Evolutionary conservation across 2,329 filamentous ascomycete species (phyloP), one percentile per base, ranked within the genome.

Genomic region (Ceratocystis cacaofunesta): DNA sequence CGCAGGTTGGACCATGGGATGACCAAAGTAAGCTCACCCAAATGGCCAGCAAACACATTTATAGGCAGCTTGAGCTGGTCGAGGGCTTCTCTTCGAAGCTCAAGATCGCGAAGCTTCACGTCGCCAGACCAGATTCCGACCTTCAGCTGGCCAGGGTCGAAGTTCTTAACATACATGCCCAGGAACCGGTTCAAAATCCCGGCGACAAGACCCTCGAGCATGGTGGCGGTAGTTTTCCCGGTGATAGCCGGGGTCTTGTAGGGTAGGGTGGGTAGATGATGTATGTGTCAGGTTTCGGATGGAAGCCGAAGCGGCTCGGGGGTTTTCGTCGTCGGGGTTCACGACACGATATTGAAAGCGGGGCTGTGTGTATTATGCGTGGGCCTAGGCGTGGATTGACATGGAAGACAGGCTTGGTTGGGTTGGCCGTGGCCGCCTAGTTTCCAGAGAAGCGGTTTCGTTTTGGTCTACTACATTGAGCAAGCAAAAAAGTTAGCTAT

Each of bases 151-250:
- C 90, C 88, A 65, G 94, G 90, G 76, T 99, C 94, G 75, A 99
- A 99, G 78, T 99, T 97, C 82, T 95, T 92, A 76, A 99, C 92
- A 76, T 99, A 99, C 88, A 97, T 96, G 82, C 94, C 95, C 84
- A 99, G 79, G 78, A 99, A 97, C 80, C 95, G 89, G 80, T 99
- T 99, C 72, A 99, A 87, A 80, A 99, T 82, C 77, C 92, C 95
- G 72, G 94, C 91, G 69, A 97, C 94, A 71, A 99, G 82, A 71
- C 92, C 90, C 83, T 99, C 94, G 78, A 99, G 85, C 94, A 99
- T 99, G 30, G 60, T 62, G 61, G 63, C 30, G 52, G 43, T 28
- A 6, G 30, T n/a, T 46, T 43, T 19, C 19, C 65, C 61, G 41
- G 52, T 41, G 36, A n/a, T 36, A 48, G 25, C 61, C 61, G 44